Evolutionary conservation across 2,329 filamentous ascomycete genomes (phyloP).

Genomic region (Tricladium varicosporioides): DNA sequence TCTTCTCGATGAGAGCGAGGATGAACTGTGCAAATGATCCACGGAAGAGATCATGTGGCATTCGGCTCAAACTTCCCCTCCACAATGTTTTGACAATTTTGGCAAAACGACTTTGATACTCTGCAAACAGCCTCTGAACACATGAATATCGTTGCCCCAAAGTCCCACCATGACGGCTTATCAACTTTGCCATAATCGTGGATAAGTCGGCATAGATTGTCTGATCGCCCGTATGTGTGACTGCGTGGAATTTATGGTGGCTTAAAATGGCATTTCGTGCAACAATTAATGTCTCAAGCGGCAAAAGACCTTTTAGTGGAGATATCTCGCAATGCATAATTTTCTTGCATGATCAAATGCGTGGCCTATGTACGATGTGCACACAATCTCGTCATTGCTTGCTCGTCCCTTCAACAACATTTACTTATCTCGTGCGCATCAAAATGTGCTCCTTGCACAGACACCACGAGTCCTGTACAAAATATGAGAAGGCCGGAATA

Average conservation of each 20-base stretch:
- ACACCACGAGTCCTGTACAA: neutral
- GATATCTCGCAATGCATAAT: neutral
- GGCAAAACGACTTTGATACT: neutral
- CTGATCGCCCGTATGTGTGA: neutral
- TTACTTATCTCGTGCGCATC: neutral
- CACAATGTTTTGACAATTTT: neutral
- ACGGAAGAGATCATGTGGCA: neutral
- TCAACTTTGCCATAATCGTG: neutral
- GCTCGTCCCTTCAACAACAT: neutral
- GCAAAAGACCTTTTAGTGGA: neutral
- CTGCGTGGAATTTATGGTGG: neutral
- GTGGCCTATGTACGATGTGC: neutral
- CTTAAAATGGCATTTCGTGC: neutral
- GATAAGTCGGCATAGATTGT: neutral
- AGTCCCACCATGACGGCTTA: no score
- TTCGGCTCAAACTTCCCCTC: neutral
- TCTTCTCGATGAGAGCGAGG: conserved; percentile 28
- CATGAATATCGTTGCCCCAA: no score
- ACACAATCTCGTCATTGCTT: neutral
- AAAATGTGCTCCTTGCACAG: neutral
- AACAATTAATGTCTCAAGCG: neutral
- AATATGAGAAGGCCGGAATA: no score
- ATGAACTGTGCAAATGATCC: conserved; percentile 32
- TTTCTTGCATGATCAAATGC: neutral
- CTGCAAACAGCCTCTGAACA: no score